Conservation (phyloP, 2,329 filamentous ascomycete species). For the Fusarium sp. region DNA sequence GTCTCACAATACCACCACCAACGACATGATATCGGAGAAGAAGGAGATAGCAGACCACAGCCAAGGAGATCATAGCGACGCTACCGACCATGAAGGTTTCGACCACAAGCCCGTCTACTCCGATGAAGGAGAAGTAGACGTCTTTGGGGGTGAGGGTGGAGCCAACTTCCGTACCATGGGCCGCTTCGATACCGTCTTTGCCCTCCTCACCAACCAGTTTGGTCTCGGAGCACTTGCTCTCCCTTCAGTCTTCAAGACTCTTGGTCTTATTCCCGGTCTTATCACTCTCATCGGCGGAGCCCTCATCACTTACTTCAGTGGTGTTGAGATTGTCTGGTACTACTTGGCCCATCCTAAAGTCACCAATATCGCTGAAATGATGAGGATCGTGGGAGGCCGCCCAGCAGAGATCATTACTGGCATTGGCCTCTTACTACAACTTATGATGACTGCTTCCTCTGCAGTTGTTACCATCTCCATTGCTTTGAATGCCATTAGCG, state of each 20-base stretch:
- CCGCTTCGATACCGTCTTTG: slow-evolving; percentile 25
- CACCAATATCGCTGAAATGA: slow-evolving; percentile 27
- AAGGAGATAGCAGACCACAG: slow-evolving; percentile 16
- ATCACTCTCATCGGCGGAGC: slow-evolving; percentile 18
- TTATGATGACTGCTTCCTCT: slow-evolving; percentile 52
- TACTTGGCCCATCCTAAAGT: slow-evolving; percentile 19
- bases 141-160: slow-evolving; percentile 14
- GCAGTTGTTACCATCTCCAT: slow-evolving; percentile 73
- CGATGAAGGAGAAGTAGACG: slow-evolving; percentile 9
- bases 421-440: slow-evolving; percentile 17
- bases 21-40: slow-evolving; percentile 19
- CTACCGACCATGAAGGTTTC: slow-evolving; percentile 18
- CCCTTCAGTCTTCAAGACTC: slow-evolving; percentile 19
- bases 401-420: slow-evolving; percentile 20
- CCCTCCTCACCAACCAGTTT: slow-evolving; percentile 28
- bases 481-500: slow-evolving; percentile 74
- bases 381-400: slow-evolving; percentile 25
- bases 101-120: slow-evolving; percentile 5
- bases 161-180: slow-evolving; percentile 24
- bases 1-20: slow-evolving; percentile 22
- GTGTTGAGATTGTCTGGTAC: slow-evolving; percentile 20
- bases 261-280: slow-evolving; percentile 24
- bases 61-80: slow-evolving; percentile 14
- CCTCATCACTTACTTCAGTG: slow-evolving; percentile 21
- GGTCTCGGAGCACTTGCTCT: slow-evolving; percentile 25